Evolutionary conservation across 345 rosid genomes (phyloP), one percentile per base, ranked within the genome.

Genomic region (Melaleuca quinquenervia): DNA sequence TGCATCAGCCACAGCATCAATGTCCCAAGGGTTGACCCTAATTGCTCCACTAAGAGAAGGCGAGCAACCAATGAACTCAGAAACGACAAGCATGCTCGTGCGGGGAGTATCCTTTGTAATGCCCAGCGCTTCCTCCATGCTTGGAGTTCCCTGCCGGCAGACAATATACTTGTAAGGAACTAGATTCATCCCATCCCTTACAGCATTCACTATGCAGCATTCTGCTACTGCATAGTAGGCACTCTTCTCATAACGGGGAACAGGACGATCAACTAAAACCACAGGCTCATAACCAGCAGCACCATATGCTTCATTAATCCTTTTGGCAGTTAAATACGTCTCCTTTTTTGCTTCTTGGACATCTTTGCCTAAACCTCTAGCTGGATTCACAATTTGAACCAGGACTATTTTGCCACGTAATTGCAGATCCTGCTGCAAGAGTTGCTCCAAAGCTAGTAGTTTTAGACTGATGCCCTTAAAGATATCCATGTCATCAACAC

Each of bases 401-500:
- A 95, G 88, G 70, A 95, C 96, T 48, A 93, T 89, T 86, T 94
- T 91, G n/a, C 98, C 98, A 80, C 84, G 88, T 92, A 94, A 51
- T 54, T 89, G 87, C 64, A 91, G 84, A 88, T 90, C 88, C 82
- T 93, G 93, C 91, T 88, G 92, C 89, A 95, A 90, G 85, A 95
- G 95, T 53, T 90, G 93, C 83, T 94, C 96, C 92, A 95, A 85
- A 44, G 96, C 95, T 83, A 95, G 85, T 29, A 95, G 87, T 82
- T 95, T 95, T 87, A 95, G 88, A 84, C 96, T 95, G 89, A 95
- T 95, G 55, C 98, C 96, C 82, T 95, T 94, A 55, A 95, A 94
- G 82, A 95, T 95, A 91, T 95, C 98, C 96, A 95, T 95, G 89
- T 95, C 96, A 58, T 95, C 96, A 1, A 95, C 82, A n/a, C 98